phyloP scores from a whole-genome alignment of 371 early-diverging fungal species.

The Smittium culicis region DNA sequence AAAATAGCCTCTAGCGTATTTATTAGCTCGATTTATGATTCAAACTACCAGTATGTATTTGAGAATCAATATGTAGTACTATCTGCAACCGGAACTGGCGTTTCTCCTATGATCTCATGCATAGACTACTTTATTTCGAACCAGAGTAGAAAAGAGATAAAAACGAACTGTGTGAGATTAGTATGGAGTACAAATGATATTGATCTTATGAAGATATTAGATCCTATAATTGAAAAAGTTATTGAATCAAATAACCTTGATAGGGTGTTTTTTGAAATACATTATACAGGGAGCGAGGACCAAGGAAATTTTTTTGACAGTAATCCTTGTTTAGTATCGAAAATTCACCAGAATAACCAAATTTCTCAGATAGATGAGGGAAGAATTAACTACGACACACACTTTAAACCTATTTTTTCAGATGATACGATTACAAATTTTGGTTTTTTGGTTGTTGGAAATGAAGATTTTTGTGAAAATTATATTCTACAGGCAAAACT shows the following conservation, averaged over 20 bases:
- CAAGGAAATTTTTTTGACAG: not conserved
- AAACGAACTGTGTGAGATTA: not conserved
- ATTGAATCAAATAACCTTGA: not conserved
- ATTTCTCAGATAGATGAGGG: not conserved
- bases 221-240: not conserved
- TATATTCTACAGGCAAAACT: not conserved
- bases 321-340: not conserved
- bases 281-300: not conserved
- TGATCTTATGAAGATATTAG: not conserved
- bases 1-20: too few species aligned
- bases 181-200: not conserved
- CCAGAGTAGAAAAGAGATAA: not conserved
- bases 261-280: not conserved
- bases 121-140: not conserved
- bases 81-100: constrained; percentile 1
- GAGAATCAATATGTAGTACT: constrained; percentile 9
- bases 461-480: not conserved
- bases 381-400: not conserved
- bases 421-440: not conserved
- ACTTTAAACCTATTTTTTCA: not conserved
- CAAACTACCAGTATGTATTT: constrained; percentile 2
- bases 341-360: not conserved
- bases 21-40: constrained; percentile 2
- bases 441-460: not conserved
- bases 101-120: not conserved